Base-by-base conservation (phyloP, 2,329 filamentous ascomycete species). In the Macroventuria anomochaeta region DNA sequence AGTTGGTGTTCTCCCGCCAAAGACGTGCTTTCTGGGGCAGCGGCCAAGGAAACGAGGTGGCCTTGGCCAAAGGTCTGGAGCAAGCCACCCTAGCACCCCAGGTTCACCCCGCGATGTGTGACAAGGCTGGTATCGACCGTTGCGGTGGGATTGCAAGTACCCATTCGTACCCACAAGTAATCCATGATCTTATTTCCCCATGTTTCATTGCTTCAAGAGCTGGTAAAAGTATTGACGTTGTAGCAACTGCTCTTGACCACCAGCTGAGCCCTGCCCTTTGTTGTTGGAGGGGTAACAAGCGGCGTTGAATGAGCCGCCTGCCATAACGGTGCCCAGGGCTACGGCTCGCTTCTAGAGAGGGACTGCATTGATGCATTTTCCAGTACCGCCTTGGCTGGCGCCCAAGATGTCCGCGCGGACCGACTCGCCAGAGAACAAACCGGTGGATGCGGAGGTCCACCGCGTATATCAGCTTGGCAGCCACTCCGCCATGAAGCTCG, bases 61-160 rank as follows among this genome's bases (percentile, higher is more conserved):
- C 61, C 69, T 70, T 71, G 64, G 68, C 65, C 46, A 11, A 53
- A 46, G 63, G 69, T 66, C 70, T 72, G 62, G 70, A 70, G 63
- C 68, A 44, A 64, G 68, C 68, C 68, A 70, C 62, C 53, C 58
- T 67, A 55, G 57, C 61, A 62, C 60, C 52, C 63, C 61, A 59
- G 51, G 40, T 60, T 50, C 50, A 42, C 55, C 55, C 59, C 62
- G 48, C 58, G 43, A 49, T 52, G 20, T 47, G 46, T 39, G 20
- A 56, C 29, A 41, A 60, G 58, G 50, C 54, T 59, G 51, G 25
- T 17, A 3, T 28, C 1, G 23, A 48, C 33, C 26, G 17, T 38
- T 39, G 32, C 28, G 20, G 32, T 56, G 48, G 52, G 32, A 49
- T 40, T 39, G 13, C 18, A 51, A 26, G 28, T 53, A 31, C 34